Evolutionary conservation across 352 stramenopile genomes (phyloP), one percentile per base, ranked within the genome.

Genomic region (Phytophthora megakarya): DNA sequence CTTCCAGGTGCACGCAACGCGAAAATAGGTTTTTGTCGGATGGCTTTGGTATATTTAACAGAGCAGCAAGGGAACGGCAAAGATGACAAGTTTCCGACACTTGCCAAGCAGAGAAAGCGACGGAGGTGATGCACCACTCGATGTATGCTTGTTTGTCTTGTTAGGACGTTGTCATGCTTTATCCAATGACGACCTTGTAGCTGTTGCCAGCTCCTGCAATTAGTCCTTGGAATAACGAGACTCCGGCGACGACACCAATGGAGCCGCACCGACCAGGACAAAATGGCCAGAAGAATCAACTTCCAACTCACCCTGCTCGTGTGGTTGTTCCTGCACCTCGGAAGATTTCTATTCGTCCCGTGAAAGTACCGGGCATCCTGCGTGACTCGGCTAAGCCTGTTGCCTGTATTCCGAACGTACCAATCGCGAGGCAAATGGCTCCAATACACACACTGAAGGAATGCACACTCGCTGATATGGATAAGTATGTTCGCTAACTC

Each of bases 311-410:
- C 7, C 56, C 62, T 57, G 23, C 38, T 28, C 53, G 49, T 47
- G 50, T 46, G 16, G 35, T 58, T 47, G 26, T 30, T 30, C 23
- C 60, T 19, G 26, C 38, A 35, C 23, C 60, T 19, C 53, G 44
- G 16, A 70, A 70, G 23, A 60, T 70, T 13, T 67, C 42, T n/a
- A 60, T 70, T 57, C 48, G 61, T 6, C 66, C 61, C 3, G 66
- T 66, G 42, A 70, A 73, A 67, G 43, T 62, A 9, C 65, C 52
- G 32, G n/a, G n/a, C n/a, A n/a, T 68, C 45, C 23, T n/a, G 35
- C 5, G 55, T 22, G 39, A 47, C 33, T 39, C 23, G 8, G 42
- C 51, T 22, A 43, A 33, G n/a, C 54, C 19, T 12, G 25, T 8
- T 12, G n/a, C n/a, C n/a, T n/a, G n/a, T n/a, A 52, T 56, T 53